Conservation (phyloP, 1,139 yeast species). For the Pichia sorboxylosa region DNA sequence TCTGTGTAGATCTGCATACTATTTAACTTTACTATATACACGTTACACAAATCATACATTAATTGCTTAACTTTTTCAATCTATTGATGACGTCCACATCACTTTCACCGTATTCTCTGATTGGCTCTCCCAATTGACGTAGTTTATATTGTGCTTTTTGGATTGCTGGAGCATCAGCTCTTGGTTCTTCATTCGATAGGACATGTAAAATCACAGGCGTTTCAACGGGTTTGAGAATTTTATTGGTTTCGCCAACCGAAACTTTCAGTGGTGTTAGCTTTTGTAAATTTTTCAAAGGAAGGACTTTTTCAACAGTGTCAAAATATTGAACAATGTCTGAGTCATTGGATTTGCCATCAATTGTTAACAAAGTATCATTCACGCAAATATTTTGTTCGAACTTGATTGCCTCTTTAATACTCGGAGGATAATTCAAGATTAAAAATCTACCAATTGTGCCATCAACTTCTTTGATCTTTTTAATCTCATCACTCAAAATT, state of each 20-base stretch:
- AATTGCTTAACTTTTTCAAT: constrained; percentile 21
- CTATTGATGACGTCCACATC: constrained; percentile 25
- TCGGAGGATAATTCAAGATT: constrained; percentile 43
- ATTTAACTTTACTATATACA: too few species aligned
- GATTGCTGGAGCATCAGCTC: constrained; percentile 12
- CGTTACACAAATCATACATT: too few species aligned
- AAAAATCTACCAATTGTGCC: constrained; percentile 35
- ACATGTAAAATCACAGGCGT: background rate
- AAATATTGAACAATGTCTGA: constrained; percentile 43
- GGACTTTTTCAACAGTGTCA: constrained; percentile 42
- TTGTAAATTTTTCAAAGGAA: constrained; percentile 18
- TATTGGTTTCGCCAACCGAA: background rate
- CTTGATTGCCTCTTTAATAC: constrained; percentile 50
- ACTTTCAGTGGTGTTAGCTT: constrained; percentile 8
- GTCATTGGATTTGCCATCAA: constrained; percentile 17
- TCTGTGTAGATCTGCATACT: background rate
- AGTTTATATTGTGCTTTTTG: constrained; percentile 19
- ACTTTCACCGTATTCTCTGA: constrained; percentile 17
- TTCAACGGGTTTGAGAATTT: background rate
- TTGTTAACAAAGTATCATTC: constrained; percentile 25
- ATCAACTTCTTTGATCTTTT: constrained; percentile 24
- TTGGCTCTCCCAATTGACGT: constrained; percentile 19
- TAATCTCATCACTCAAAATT: constrained; percentile 37
- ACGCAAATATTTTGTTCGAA: constrained; percentile 46
- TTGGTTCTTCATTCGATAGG: constrained; percentile 4